Evolutionary conservation across 208 protist genomes (phyloP), one percentile per base, ranked within the genome.

Genomic region (Crithidia mellificae): DNA sequence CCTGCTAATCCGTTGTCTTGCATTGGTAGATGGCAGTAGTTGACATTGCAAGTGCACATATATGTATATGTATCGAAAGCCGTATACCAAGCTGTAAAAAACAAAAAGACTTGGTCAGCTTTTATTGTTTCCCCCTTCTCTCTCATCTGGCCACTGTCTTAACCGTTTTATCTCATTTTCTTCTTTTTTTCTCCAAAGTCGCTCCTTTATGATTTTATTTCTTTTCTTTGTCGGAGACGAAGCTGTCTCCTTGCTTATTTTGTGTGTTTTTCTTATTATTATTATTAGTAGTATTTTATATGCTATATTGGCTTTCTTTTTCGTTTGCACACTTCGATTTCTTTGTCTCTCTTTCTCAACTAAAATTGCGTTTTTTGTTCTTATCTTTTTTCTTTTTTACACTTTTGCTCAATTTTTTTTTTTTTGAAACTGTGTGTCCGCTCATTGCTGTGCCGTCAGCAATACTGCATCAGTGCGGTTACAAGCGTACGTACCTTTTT

Each of bases 351-450:
- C 41, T 46, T 46, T 46, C 6, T 15, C 8, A 46, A 46, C 41
- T 46, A 4, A 15, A 46, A 46, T 6, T 46, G 41, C 41, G 41
- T 46, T 46, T 46, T 46, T 22, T 34, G 19, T n/a, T 50, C 47
- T 41, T 29, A 50, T 22, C n/a, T 46, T 43, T 64, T 53, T 61
- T 29, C 38, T 63, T 50, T 73, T 46, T 53, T 38, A 54, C 50
- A 43, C 27, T 22, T 32, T 36, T 55, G 11, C 38, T 5, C 8
- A 5, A 6, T 49, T 20, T 24, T 53, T 53, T 53, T 53, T 17
- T 30, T 6, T 53, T 15, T 7, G n/a, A n/a, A n/a, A n/a, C n/a
- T n/a, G n/a, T n/a, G n/a, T n/a, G n/a, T n/a, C n/a, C n/a, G n/a
- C n/a, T n/a, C n/a, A n/a, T n/a, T n/a, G n/a, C n/a, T n/a, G n/a